These are phyloP conservation scores for Fraxinus cuspidata DNA, from an alignment of 257 asterid genomes.

Conservation along the genomic window DNA sequence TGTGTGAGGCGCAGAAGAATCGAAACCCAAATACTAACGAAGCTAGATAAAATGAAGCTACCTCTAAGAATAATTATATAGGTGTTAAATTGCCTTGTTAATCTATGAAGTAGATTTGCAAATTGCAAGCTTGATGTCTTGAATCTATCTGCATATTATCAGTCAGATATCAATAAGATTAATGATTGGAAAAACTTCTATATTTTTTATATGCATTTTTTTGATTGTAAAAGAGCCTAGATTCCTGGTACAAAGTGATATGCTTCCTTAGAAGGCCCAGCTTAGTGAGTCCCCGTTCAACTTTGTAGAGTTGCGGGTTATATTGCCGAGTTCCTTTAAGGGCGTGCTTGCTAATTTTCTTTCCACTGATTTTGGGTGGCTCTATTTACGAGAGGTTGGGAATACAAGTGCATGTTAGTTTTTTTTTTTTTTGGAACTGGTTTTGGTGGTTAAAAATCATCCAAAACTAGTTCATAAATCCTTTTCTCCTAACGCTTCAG, in stretches of 20 bases:
- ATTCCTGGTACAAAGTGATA: neutral
- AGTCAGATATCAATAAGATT: neutral
- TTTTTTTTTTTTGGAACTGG: no score
- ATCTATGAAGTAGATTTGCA: neutral
- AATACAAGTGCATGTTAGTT: no score
- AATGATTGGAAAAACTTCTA: neutral
- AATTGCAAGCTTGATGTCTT: constrained; percentile 13
- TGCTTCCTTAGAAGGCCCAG: neutral
- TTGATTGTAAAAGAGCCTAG: neutral
- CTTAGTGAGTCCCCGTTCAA: neutral
- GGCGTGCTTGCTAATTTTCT: no score
- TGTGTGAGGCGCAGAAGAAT: neutral
- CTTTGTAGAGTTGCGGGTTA: no score
- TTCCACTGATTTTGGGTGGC: no score
- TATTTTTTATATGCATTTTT: neutral
- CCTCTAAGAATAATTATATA: neutral
- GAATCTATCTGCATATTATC: neutral
- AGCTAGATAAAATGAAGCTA: neutral
- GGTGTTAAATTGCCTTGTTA: constrained; percentile 4
- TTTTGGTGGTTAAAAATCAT: no score
- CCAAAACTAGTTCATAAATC: no score
- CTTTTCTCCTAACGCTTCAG: no score
- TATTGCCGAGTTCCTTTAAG: neutral
- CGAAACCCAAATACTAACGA: neutral
- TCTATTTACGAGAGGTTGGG: no score